Evolutionary conservation across 495 filamentous ascomycete species (phyloP).

Genomic region (Staphylotrichum tortipilum): DNA sequence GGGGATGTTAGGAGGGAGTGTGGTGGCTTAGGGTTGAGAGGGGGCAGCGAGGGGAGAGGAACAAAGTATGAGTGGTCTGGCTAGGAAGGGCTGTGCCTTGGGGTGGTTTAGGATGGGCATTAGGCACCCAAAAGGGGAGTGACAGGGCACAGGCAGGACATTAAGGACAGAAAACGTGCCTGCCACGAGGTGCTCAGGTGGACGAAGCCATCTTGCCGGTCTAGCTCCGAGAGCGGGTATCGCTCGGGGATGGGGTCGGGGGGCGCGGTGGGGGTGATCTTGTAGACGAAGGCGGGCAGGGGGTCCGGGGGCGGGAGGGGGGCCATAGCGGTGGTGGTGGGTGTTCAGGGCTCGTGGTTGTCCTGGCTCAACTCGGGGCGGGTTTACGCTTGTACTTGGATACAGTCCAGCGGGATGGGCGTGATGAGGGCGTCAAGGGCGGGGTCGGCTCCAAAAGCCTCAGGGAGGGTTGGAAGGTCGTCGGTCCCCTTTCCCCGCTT

Average conservation of each 20-base stretch:
- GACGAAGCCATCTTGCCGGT: conserved; percentile 45
- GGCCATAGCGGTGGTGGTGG: background rate
- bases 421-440: too few species aligned
- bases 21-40: too few species aligned
- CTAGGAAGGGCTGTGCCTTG: background rate
- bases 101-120: background rate
- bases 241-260: conserved; percentile 37
- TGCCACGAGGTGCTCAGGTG: conserved; percentile 42
- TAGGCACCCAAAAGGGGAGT: too few species aligned
- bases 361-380: too few species aligned
- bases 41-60: background rate
- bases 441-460: too few species aligned
- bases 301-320: conserved; percentile 20
- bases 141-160: too few species aligned
- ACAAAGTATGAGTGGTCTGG: background rate
- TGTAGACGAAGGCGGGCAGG: conserved; percentile 42
- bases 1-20: too few species aligned
- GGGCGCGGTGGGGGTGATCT: conserved; percentile 40
- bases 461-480: too few species aligned
- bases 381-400: too few species aligned
- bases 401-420: too few species aligned
- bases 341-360: background rate
- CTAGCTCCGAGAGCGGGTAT: conserved; percentile 43
- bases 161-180: conserved; percentile 20
- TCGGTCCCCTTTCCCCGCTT: too few species aligned